Percentiles rank a stretch among this genome's conserved stretches.
These are phyloP conservation scores for Arbutus unedo DNA, from an alignment of 148 eudicot genomes.

Conservation along the genomic window DNA sequence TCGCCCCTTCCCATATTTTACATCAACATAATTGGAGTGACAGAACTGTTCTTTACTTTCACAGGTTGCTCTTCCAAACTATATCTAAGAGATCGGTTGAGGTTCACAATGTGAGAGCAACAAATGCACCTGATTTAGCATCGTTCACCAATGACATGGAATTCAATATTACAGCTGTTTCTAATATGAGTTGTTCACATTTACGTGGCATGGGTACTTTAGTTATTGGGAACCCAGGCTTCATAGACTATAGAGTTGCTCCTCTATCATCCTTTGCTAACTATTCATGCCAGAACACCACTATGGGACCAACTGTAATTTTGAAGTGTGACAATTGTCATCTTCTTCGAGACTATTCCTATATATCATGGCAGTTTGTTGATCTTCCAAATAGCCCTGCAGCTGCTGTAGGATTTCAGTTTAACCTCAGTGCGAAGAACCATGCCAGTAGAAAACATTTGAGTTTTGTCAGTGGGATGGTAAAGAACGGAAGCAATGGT, in stretches of 20 bases:
- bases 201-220: conserved; percentile 63
- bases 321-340: conserved; percentile 64
- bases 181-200: conserved; percentile 79
- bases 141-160: conserved; percentile 73
- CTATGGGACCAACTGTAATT: conserved; percentile 63
- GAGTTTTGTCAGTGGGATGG: conserved; percentile 71
- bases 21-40: neutral
- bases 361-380: conserved; percentile 80
- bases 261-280: conserved; percentile 63
- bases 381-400: conserved; percentile 85
- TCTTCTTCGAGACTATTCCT: conserved; percentile 48
- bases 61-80: conserved; percentile 81
- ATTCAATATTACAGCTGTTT: conserved; percentile 82
- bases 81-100: conserved; percentile 77
- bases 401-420: conserved; percentile 79
- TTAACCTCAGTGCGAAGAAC: conserved; percentile 73
- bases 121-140: conserved; percentile 78
- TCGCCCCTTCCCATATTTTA: neutral
- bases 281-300: conserved; percentile 76
- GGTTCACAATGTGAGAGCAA: conserved; percentile 76
- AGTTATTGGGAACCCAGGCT: conserved; percentile 64
- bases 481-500: conserved; percentile 54
- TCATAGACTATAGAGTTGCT: conserved; percentile 50
- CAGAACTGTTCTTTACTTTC: conserved; percentile 8
- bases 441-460: conserved; percentile 46